These are phyloP conservation scores for Aaosphaeria pasadenensis DNA, from an alignment of 2,329 filamentous ascomycete species.

Conservation along the genomic window DNA sequence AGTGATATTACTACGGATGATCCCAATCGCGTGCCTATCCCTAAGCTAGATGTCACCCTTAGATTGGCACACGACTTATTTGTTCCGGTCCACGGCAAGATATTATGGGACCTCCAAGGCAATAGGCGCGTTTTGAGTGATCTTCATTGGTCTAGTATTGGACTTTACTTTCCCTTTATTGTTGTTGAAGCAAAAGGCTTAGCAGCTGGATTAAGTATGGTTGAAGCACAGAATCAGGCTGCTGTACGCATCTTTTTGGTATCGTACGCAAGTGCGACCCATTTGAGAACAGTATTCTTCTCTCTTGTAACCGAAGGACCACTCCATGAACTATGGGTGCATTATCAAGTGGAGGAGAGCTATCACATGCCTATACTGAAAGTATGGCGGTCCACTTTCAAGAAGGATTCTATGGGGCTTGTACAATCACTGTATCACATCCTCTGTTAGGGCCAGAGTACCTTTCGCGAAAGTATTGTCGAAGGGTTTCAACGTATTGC, in stretches of 20 bases:
- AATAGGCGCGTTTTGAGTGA: neutral
- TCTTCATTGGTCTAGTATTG: neutral
- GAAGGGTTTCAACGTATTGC: too few species aligned
- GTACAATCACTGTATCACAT: too few species aligned
- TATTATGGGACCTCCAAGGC: neutral
- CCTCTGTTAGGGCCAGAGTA: too few species aligned
- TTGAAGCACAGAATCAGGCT: neutral
- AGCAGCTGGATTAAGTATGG: neutral
- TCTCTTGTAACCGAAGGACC: neutral
- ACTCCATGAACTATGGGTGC: neutral
- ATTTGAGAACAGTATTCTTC: neutral
- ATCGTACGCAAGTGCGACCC: neutral
- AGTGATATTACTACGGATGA: neutral
- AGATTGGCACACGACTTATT: neutral
- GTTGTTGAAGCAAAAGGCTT: neutral
- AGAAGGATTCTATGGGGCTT: neutral
- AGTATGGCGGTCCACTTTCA: neutral
- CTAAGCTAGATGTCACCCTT: neutral
- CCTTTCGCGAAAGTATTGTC: too few species aligned
- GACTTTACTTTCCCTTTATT: neutral
- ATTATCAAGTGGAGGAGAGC: neutral
- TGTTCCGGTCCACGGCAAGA: neutral
- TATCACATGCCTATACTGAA: neutral
- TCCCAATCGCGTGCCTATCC: neutral
- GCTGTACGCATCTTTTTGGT: neutral